Conservation (phyloP, 768 basidiomycete species). For the Collybia mongolica region DNA sequence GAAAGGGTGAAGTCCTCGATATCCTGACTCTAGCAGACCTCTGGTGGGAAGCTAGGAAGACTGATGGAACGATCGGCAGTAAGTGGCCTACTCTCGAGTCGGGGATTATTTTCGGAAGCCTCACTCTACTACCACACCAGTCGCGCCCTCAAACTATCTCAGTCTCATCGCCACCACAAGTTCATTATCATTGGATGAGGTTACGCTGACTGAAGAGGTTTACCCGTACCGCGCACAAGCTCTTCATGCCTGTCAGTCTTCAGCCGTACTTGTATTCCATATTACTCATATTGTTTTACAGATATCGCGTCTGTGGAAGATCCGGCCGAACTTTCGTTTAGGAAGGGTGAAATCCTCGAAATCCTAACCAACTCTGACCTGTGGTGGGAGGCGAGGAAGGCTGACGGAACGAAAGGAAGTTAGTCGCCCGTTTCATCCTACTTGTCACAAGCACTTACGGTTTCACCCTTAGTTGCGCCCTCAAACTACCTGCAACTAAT, state of each 20-base stretch:
- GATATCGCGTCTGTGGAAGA: conserved; percentile 75
- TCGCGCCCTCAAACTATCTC: too few relatives aligned
- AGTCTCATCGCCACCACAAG: too few relatives aligned
- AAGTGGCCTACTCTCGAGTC: too few relatives aligned
- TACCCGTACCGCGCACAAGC: not conserved
- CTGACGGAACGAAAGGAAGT: conserved; percentile 65
- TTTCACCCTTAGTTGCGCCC: conserved; percentile 27
- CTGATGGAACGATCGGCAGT: too few relatives aligned
- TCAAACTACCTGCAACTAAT: conserved; percentile 32
- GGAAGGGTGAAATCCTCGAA: conserved; percentile 80
- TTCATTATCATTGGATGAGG: too few relatives aligned
- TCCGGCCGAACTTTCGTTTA: conserved; percentile 80
- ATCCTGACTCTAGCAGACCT: too few relatives aligned
- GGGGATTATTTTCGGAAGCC: not conserved
- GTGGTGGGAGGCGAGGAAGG: conserved; percentile 79
- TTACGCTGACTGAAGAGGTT: too few relatives aligned
- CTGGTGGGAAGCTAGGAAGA: too few relatives aligned
- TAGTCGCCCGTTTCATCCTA: conserved; percentile 26
- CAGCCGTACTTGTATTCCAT: not conserved
- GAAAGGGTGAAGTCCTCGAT: not conserved
- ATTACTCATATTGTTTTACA: conserved; percentile 21
- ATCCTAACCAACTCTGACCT: conserved; percentile 73
- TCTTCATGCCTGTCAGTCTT: not conserved
- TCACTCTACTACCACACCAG: too few relatives aligned
- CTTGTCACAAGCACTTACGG: not conserved